Evolutionary conservation across 1,284 basidiomycete species (phyloP).

Genomic region (Trametes versicolor): DNA sequence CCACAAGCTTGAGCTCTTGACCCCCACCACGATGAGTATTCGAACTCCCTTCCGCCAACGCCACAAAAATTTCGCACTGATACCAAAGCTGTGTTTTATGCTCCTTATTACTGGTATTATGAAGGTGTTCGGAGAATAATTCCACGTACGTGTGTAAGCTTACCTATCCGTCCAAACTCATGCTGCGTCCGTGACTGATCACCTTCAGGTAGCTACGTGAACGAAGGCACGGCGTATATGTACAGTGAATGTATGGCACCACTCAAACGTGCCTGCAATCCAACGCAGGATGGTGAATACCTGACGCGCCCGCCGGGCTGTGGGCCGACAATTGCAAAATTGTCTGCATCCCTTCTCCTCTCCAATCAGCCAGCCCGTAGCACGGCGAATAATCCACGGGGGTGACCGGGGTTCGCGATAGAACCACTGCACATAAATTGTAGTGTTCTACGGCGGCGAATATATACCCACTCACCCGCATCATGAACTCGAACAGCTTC

Average conservation of each 20-base stretch:
- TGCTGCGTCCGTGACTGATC: not conserved
- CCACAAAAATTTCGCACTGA: too few relatives aligned
- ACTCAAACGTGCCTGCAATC: not conserved
- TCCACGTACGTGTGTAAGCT: too few relatives aligned
- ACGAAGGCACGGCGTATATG: not conserved
- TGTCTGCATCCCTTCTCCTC: not conserved
- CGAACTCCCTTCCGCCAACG: too few relatives aligned
- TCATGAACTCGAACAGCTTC: not conserved
- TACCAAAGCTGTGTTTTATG: too few relatives aligned
- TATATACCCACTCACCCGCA: not conserved
- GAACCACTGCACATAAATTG: not conserved
- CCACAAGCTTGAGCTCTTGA: too few relatives aligned
- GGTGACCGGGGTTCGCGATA: not conserved
- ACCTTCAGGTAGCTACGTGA: too few relatives aligned
- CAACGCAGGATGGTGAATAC: not conserved
- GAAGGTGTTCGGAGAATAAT: too few relatives aligned
- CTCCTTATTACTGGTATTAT: too few relatives aligned
- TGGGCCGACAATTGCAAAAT: constrained; percentile 5
- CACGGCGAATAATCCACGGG: not conserved
- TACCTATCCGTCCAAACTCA: too few relatives aligned
- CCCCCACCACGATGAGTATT: too few relatives aligned
- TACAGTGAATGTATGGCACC: not conserved
- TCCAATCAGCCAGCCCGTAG: not conserved
- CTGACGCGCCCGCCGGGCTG: not conserved
- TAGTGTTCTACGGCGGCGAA: too few relatives aligned